These are phyloP conservation scores for Saraca asoca DNA, from an alignment of 331 rosid genomes.

Conservation along the genomic window DNA sequence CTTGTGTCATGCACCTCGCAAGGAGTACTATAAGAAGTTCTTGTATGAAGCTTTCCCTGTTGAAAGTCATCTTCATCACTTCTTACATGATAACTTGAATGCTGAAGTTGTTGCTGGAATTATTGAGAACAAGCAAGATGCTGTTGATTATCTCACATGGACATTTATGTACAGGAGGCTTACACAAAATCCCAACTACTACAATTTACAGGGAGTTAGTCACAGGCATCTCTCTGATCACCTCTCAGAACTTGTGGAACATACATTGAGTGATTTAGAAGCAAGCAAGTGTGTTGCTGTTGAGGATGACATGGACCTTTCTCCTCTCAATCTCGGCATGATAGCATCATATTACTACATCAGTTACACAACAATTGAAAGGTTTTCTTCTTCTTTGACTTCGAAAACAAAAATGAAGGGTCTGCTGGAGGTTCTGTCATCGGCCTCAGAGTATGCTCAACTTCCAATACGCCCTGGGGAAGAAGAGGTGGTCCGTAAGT, in stretches of 20 bases:
- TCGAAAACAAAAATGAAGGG: slow-evolving; percentile 93
- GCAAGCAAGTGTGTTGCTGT: slow-evolving; percentile 78
- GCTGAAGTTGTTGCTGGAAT: slow-evolving; percentile 88
- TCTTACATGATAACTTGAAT: slow-evolving; percentile 81
- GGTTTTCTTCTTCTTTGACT: slow-evolving; percentile 82
- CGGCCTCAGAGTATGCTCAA: slow-evolving; percentile 87
- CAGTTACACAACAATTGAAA: slow-evolving; percentile 87
- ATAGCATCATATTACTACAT: slow-evolving; percentile 91
- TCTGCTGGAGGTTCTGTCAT: slow-evolving; percentile 75
- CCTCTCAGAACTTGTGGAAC: slow-evolving; percentile 90
- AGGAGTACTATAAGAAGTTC: slow-evolving; percentile 93
- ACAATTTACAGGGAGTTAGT: slow-evolving; percentile 95
- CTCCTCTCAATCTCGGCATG: slow-evolving; percentile 89
- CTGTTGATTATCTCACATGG: slow-evolving; percentile 97
- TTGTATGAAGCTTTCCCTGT: slow-evolving; percentile 92
- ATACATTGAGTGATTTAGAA: slow-evolving; percentile 78
- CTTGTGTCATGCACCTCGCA: slow-evolving; percentile 95
- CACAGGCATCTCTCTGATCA: slow-evolving; percentile 93
- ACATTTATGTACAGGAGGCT: slow-evolving; percentile 95
- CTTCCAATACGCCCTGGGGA: slow-evolving; percentile 95
- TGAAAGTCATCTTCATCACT: slow-evolving; percentile 94
- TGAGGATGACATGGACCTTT: slow-evolving; percentile 86
- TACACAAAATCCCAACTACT: slow-evolving; percentile 91
- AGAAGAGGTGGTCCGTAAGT: slow-evolving; percentile 80
- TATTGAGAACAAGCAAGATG: slow-evolving; percentile 91